These are phyloP conservation scores for Fragaria vesca DNA, from an alignment of 306 rosid genomes.

Conservation along the genomic window DNA sequence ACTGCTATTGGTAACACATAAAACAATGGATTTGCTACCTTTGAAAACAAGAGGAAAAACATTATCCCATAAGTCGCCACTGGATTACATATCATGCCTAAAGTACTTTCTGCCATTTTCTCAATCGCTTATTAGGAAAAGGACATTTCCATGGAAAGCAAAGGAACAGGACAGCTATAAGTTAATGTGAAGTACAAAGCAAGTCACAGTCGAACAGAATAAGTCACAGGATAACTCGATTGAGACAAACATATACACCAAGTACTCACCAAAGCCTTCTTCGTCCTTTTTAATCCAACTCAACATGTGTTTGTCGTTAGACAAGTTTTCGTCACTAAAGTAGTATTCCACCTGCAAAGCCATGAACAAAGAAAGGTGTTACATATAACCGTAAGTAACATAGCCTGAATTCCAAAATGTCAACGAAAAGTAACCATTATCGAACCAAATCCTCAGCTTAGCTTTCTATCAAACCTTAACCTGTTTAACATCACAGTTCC, in stretches of 20 bases:
- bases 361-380: conserved; percentile 1
- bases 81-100: background rate
- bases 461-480: background rate
- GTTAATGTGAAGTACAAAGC: background rate
- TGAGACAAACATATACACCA: background rate
- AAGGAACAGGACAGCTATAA: background rate
- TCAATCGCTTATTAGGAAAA: background rate
- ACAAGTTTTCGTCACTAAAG: conserved; percentile 83
- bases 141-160: background rate
- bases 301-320: conserved; percentile 60
- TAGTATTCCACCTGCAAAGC: conserved; percentile 86
- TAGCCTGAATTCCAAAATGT: background rate
- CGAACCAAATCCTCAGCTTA: background rate
- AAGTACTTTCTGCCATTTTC: background rate
- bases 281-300: conserved; percentile 69
- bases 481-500: background rate
- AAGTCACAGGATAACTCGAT: background rate
- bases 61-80: background rate
- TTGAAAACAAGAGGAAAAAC: background rate
- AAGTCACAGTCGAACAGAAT: background rate
- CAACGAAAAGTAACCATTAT: background rate
- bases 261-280: conserved; percentile 80
- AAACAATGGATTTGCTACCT: background rate
- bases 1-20: background rate
- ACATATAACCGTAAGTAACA: background rate